phyloP scores from a whole-genome alignment of 2,329 filamentous ascomycete species.

The Nemania sp. region DNA sequence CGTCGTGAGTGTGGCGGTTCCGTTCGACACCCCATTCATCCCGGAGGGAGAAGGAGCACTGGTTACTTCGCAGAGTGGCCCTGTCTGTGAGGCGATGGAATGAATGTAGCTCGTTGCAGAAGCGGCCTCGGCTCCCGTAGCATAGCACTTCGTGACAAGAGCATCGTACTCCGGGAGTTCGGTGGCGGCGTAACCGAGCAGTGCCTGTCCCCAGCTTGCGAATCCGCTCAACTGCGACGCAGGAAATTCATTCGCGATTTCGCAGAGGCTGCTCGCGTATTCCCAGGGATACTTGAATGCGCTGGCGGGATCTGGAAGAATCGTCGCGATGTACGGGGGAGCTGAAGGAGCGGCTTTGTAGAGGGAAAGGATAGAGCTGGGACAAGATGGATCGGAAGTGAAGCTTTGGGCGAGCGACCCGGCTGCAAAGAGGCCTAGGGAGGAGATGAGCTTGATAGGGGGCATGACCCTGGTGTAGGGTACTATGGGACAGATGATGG shows the following conservation, averaged over 20 bases:
- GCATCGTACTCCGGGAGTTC: conserved; percentile 7
- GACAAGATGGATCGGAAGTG: conserved; percentile 11
- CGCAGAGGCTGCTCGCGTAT: conserved; percentile 4
- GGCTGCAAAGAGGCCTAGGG: conserved; percentile 4
- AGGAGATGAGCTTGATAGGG: neutral
- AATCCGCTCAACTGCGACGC: neutral
- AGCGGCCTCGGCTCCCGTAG: conserved; percentile 9
- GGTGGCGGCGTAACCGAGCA: conserved; percentile 2
- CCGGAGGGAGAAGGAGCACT: neutral
- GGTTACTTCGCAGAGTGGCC: neutral
- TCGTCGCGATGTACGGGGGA: neutral
- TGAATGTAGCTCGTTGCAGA: conserved; percentile 11
- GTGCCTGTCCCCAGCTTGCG: neutral
- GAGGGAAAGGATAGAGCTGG: conserved; percentile 5
- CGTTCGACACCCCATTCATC: neutral
- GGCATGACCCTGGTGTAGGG: neutral
- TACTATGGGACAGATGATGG: neutral
- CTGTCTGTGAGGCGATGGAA: conserved; percentile 1
- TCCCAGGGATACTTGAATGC: neutral
- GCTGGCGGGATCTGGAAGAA: neutral
- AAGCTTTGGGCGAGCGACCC: conserved; percentile 10
- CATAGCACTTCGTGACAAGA: conserved; percentile 14
- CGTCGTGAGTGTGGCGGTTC: conserved; percentile 4
- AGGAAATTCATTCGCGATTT: neutral
- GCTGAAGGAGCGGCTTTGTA: neutral